Evolutionary conservation across 2,329 filamentous ascomycete species (phyloP), one percentile per base, ranked within the genome.

Genomic region (Pseudocercospora crystallina): DNA sequence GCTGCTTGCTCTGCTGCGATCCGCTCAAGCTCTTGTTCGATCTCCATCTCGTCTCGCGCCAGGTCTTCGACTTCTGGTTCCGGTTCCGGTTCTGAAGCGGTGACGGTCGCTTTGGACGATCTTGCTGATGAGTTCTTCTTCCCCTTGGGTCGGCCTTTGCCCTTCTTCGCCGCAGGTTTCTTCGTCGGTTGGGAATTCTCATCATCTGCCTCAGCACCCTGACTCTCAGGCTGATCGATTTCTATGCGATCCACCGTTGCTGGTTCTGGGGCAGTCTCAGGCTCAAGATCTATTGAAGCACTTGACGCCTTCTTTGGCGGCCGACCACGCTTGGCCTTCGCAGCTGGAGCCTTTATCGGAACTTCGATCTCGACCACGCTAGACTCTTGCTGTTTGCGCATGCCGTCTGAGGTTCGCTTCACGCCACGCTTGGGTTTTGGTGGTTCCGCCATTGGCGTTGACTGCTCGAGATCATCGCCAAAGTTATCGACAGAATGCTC

Each of bases 401-500:
- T 37, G 4, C 71, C 70, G 43, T 73, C 68, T 41, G 70, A 73
- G 3, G 62, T 69, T 10, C 72, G 62, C 58, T 74, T 74, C 11
- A 59, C 52, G 9, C 68, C 68, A 8, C 66, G 61, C 47, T 63
- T 66, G 2, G 60, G 37, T 48, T 59, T 60, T 11, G 44, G 12
- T 11, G 53, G 20, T 17, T 60, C 58, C 15, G 48, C 37, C 11
- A 59, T 54, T 2, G 64, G 60, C 13, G 63, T 65, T 2, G 60
- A 63, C 46, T 63, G 58, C 15, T 60, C 56, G 11, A 65, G 59
- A 2, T 54, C 44, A 15, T 56, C 44, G 8, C 37, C 55, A n/a
- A 58, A 55, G 30, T 60, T 43, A 38, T 54, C 54, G 43, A 66
- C 59, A 2, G 63, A 63, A 11, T 62, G 50, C n/a, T 67, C 66